phyloP scores from a whole-genome alignment of 371 early-diverging fungal genomes.

The Catenaria anguillulae region DNA sequence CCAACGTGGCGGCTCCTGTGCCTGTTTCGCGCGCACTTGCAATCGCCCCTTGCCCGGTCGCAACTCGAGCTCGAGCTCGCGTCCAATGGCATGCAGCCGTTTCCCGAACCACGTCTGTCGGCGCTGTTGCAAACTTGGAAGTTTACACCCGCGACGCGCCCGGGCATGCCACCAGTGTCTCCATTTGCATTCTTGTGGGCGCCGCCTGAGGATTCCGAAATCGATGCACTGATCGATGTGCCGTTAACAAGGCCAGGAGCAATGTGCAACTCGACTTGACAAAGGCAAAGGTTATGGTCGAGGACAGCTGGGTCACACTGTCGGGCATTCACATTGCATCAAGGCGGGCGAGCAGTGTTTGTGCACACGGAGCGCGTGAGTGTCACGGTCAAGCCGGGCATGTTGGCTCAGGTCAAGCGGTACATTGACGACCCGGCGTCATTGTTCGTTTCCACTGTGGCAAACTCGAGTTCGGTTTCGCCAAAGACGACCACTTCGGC shows the following conservation, averaged over 20 bases:
- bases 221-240: no score
- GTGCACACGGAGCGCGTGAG: neutral
- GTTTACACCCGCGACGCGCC: no score
- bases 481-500: no score
- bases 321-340: no score
- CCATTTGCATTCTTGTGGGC: no score
- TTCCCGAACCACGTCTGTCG: conserved; percentile 8
- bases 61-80: conserved; percentile 32
- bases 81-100: conserved; percentile 19
- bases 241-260: no score
- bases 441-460: neutral
- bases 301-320: neutral
- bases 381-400: neutral
- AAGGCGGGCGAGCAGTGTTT: neutral
- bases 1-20: conserved; percentile 63
- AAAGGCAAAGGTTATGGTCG: no score
- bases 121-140: no score
- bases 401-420: neutral
- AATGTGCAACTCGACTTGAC: no score
- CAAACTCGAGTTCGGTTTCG: neutral
- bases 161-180: no score
- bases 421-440: neutral
- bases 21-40: conserved; percentile 48
- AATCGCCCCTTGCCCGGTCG: conserved; percentile 20
- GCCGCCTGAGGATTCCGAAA: no score